These are phyloP conservation scores for Leccinum longicurvipes DNA, from an alignment of 768 basidiomycete species.

Conservation along the genomic window DNA sequence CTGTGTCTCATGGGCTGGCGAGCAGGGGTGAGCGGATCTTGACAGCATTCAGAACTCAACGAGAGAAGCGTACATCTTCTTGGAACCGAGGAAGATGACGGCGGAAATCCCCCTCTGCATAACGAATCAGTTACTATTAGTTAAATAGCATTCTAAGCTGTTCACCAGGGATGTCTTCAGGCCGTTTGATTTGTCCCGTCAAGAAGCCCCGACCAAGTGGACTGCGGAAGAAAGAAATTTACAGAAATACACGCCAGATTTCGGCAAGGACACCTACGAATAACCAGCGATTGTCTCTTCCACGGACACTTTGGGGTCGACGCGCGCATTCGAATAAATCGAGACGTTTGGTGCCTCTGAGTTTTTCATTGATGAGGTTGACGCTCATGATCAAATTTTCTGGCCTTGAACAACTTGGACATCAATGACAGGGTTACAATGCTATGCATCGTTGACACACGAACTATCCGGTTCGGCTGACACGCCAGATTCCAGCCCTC, in stretches of 20 bases:
- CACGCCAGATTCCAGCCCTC: constrained; percentile 2
- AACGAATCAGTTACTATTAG: background rate
- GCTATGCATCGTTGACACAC: constrained; percentile 10
- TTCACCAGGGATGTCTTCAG: background rate
- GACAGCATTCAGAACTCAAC: constrained; percentile 31
- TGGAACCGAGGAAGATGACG: too few relatives aligned
- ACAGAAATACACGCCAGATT: background rate
- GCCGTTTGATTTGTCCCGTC: background rate
- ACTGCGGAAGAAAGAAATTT: background rate
- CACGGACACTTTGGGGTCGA: constrained; percentile 40
- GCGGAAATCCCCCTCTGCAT: constrained; percentile 1
- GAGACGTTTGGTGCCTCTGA: constrained; percentile 51
- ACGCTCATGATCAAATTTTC: constrained; percentile 49
- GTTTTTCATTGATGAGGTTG: constrained; percentile 37
- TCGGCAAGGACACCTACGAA: constrained; percentile 34
- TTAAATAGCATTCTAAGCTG: background rate
- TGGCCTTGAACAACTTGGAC: constrained; percentile 12
- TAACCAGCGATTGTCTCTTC: constrained; percentile 54
- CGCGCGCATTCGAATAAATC: constrained; percentile 57
- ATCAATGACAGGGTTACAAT: constrained; percentile 16
- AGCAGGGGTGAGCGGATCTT: constrained; percentile 1
- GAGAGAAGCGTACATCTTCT: too few relatives aligned
- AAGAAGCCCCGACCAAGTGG: constrained; percentile 16
- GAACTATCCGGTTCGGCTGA: constrained; percentile 20
- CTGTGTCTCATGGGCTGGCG: constrained; percentile 26